Conservation (phyloP, 202 grass and related monocot species). For the Miscanthus sacchariflorus region DNA sequence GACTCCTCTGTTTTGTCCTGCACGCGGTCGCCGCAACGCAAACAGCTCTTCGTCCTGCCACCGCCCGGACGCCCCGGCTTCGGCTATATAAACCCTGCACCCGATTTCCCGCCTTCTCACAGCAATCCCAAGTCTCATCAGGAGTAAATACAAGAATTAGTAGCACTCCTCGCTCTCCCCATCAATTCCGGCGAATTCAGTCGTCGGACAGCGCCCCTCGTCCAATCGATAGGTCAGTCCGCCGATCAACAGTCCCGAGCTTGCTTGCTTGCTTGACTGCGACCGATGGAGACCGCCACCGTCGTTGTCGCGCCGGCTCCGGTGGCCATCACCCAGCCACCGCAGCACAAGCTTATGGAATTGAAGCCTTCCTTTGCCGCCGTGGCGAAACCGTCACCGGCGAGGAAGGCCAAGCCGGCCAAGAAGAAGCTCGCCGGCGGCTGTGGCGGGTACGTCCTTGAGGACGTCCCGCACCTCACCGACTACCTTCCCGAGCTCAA, state of each 20-base stretch:
- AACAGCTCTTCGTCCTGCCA: background rate
- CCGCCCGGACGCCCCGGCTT: background rate
- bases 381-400: background rate
- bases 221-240: background rate
- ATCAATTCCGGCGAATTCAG: background rate
- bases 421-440: conserved; percentile 67
- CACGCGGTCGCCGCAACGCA: too few relatives aligned
- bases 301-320: conserved; percentile 28
- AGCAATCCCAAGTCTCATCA: background rate
- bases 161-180: background rate
- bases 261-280: background rate
- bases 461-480: conserved; percentile 81
- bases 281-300: conserved; percentile 35
- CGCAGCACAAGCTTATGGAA: conserved; percentile 45
- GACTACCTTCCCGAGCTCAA: conserved; percentile 66
- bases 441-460: conserved; percentile 70
- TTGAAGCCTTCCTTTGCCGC: background rate
- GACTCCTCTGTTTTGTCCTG: background rate
- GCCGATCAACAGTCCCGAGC: background rate
- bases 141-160: conserved; percentile 18
- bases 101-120: background rate
- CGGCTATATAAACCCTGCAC: background rate
- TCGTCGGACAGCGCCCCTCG: background rate
- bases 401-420: conserved; percentile 33
- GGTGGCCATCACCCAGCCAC: background rate